Base-by-base conservation (phyloP, 2,329 filamentous ascomycete species). In the Pseudogymnoascus sp. region DNA sequence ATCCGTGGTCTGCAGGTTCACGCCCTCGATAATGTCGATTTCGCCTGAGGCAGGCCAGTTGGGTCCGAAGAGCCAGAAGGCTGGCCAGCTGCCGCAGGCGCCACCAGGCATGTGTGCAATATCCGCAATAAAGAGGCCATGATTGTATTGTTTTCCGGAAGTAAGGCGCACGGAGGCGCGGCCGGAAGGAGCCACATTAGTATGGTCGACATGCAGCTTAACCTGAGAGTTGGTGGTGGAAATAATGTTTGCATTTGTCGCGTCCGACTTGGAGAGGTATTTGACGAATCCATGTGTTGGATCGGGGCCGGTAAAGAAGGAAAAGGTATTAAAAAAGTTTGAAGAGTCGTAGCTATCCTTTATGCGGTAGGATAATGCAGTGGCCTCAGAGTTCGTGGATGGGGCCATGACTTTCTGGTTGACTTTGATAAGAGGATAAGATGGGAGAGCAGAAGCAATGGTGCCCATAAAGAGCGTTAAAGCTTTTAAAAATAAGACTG, bases 91-190 rank as follows among this genome's bases (percentile, higher is more conserved):
- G 20, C 88, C 89, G 65, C 89, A 91, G 58, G 82, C 76, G 1
- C 84, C 84, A 78, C 79, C 66, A 2, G 89, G 87, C 86, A 91
- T 91, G 66, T 91, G 88, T 16, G 78, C 77, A 59, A 91, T 81
- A 70, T 91, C 88, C 20, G 87, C 78, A 58, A 91, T 84, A 66
- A 91, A 84, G 8, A 91, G 79, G 1, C 86, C 88, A 65, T 85
- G 78, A 30, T 78, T 82, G 71, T 85, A 91, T 3, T 77, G 72
- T 58, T 81, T 77, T 60, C 82, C 86, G 72, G 85, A 89, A 43
- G 84, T 82, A 11, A 91, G 72, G 14, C 88, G 81, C 38, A 91
- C 81, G 64, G 85, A 89, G 8, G 78, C 77, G 16, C 80, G 72
- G n/a, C 79, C 80, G 22, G 75, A 68, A 0, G 81, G 79, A 63